A percentile compares a stretch with the other conserved stretches of the same genome.
Conservation (phyloP, 2,329 filamentous ascomycete species). For the Chaetoscypha palmicola region DNA sequence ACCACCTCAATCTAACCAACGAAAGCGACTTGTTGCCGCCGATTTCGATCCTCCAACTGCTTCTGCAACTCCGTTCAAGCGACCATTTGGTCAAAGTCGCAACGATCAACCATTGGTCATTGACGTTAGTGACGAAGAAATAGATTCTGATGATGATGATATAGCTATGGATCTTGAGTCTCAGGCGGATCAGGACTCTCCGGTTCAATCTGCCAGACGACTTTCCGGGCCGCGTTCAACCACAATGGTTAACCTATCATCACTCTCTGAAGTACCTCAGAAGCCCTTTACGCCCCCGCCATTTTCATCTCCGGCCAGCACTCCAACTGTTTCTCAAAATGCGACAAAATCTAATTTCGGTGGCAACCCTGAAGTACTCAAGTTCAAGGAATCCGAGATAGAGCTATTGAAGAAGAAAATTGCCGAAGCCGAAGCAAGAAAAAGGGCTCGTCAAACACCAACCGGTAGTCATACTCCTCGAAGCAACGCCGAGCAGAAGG, state of each 20-base stretch:
- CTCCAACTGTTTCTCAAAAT: constrained; percentile 19
- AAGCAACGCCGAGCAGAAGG: constrained; percentile 4
- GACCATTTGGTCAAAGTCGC: constrained; percentile 53
- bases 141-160: constrained; percentile 50
- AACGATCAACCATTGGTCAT: constrained; percentile 66
- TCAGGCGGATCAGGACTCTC: constrained; percentile 42
- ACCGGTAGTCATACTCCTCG: constrained; percentile 27
- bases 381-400: constrained; percentile 50
- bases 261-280: constrained; percentile 35
- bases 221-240: constrained; percentile 18
- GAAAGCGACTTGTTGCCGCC: constrained; percentile 59
- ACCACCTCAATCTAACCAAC: too few species aligned
- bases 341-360: constrained; percentile 12
- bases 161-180: constrained; percentile 58
- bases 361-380: constrained; percentile 35
- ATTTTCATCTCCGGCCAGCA: constrained; percentile 16
- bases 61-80: constrained; percentile 35
- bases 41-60: constrained; percentile 57
- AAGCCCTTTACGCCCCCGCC: constrained; percentile 26
- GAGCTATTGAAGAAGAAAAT: constrained; percentile 47
- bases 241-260: constrained; percentile 39
- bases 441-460: constrained; percentile 23
- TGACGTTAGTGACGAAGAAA: constrained; percentile 72
- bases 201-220: constrained; percentile 16
- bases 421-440: constrained; percentile 28